Conservation (phyloP, 2,329 filamentous ascomycete species). For the Nigrospora sphaerica region DNA sequence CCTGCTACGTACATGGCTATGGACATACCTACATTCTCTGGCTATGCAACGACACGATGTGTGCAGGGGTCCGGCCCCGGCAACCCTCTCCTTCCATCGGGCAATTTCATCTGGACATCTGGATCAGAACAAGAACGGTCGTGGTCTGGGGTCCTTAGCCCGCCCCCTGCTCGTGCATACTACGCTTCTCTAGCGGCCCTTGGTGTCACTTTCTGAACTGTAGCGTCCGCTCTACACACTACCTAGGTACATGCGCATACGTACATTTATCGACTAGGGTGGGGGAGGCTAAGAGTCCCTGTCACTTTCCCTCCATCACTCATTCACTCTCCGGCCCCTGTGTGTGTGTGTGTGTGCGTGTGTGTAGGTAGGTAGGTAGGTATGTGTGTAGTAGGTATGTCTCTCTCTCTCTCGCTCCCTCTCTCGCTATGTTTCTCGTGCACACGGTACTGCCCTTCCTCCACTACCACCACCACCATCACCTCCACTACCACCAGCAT, state of each 20-base stretch:
- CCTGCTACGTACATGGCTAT: too few relatives aligned
- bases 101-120: constrained; percentile 34
- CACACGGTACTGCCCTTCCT: neutral
- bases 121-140: constrained; percentile 23
- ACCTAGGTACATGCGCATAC: neutral
- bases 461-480: neutral
- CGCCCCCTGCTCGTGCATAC: constrained; percentile 13
- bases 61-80: constrained; percentile 22
- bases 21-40: too few relatives aligned
- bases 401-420: neutral
- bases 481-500: too few relatives aligned
- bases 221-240: neutral
- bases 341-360: neutral
- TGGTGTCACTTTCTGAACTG: constrained; percentile 6
- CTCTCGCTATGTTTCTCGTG: neutral
- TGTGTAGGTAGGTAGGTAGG: neutral
- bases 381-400: neutral
- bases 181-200: constrained; percentile 2
- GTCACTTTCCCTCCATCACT: neutral
- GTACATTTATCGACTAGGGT: too few relatives aligned
- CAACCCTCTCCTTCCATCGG: constrained; percentile 27
- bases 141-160: constrained; percentile 20
- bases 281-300: too few relatives aligned
- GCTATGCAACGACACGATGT: constrained; percentile 22
- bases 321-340: neutral